phyloP scores from a whole-genome alignment of 2,329 filamentous ascomycete genomes.

The Fusarium acutatum region DNA sequence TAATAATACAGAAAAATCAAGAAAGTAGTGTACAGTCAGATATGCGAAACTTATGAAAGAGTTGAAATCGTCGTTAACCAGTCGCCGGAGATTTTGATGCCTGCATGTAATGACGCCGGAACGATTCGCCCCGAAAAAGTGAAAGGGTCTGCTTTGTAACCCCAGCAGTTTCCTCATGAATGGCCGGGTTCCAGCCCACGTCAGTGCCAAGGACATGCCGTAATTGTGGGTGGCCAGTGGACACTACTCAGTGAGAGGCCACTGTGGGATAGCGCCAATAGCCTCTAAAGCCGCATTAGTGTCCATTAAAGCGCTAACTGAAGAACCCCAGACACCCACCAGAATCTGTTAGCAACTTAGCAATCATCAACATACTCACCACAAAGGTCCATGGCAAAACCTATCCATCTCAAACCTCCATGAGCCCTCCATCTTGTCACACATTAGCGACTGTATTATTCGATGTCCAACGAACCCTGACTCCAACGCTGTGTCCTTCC shows the following conservation, averaged over 20 bases:
- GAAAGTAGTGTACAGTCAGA: conserved; percentile 26
- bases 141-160: conserved; percentile 32
- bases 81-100: conserved; percentile 37
- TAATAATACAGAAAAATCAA: conserved; percentile 33
- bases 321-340: fast-evolving
- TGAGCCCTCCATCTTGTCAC: conserved; percentile 40
- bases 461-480: conserved; percentile 32
- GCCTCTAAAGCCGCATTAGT: conserved; percentile 12
- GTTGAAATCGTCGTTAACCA: conserved; percentile 17
- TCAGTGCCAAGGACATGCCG: conserved; percentile 35
- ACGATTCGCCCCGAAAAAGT: conserved; percentile 26
- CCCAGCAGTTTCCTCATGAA: conserved; percentile 12
- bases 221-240: conserved; percentile 30
- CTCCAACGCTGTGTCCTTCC: conserved; percentile 31
- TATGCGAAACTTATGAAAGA: conserved; percentile 4
- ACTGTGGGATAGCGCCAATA: conserved; percentile 14
- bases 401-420: conserved; percentile 42
- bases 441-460: conserved; percentile 31
- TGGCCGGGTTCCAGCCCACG: conserved; percentile 22
- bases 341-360: not conserved
- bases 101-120: conserved; percentile 38
- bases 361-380: conserved; percentile 7
- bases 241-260: conserved; percentile 23
- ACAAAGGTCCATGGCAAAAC: conserved; percentile 40
- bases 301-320: not conserved